Conservation (phyloP, 2,329 filamentous ascomycete species). For the Hypoxylon sp. region DNA sequence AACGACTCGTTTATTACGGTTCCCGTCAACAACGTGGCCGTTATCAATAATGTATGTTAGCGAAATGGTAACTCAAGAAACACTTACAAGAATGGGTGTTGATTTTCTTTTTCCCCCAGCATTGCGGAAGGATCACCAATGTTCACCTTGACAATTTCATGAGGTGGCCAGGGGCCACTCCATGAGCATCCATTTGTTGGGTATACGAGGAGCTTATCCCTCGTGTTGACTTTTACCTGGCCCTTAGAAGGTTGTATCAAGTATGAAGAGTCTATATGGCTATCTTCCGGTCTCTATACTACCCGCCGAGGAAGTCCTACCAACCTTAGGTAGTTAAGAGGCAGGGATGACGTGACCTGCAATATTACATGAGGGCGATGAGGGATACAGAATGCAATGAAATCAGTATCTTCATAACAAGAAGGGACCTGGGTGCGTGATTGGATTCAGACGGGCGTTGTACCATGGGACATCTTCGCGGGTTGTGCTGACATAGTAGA, state of each 20-base stretch:
- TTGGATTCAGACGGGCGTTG: constrained; percentile 24
- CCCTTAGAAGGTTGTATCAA: constrained; percentile 13
- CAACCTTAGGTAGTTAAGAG: constrained; percentile 16
- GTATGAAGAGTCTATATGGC: constrained; percentile 8
- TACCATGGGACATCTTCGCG: constrained; percentile 28
- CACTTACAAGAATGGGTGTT: constrained; percentile 2
- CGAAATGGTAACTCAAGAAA: not conserved
- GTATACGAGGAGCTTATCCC: constrained; percentile 14
- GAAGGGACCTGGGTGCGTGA: constrained; percentile 33
- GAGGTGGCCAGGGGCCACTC: not conserved
- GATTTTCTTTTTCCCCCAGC: not conserved
- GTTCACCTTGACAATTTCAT: not conserved
- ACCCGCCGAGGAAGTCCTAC: constrained; percentile 11
- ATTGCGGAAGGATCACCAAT: not conserved
- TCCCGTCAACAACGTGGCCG: constrained; percentile 1
- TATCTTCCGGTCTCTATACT: constrained; percentile 17
- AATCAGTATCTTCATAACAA: constrained; percentile 20
- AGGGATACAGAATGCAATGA: constrained; percentile 19
- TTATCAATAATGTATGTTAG: not conserved
- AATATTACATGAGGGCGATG: constrained; percentile 22
- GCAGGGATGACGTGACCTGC: constrained; percentile 17
- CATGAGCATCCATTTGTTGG: constrained; percentile 8
- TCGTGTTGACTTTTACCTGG: constrained; percentile 2
- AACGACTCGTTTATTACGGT: too few relatives aligned
- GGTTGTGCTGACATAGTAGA: constrained; percentile 32